Percentiles rank a stretch among this genome's conserved stretches.
These are phyloP conservation scores for Zygotorulaspora mrakii DNA, from an alignment of 1,139 yeast species.

Conservation along the genomic window DNA sequence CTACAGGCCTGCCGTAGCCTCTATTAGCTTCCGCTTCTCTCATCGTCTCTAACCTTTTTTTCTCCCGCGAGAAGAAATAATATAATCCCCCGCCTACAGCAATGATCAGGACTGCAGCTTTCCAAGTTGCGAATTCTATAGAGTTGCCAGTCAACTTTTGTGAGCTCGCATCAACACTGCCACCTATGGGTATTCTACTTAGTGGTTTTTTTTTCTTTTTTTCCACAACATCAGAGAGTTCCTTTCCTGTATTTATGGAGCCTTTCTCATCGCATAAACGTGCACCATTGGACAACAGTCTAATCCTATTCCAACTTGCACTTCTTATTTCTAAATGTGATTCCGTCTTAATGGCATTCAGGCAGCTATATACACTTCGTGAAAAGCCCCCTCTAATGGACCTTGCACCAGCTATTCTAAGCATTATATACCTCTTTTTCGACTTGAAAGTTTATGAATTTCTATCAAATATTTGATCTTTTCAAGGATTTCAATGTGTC, in stretches of 20 bases:
- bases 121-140: slow-evolving; percentile 83
- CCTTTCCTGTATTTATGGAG: not conserved
- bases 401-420: not conserved
- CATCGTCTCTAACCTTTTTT: slow-evolving; percentile 66
- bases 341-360: no score
- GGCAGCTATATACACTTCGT: not conserved
- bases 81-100: slow-evolving; percentile 68
- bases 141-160: slow-evolving; percentile 37
- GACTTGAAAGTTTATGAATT: not conserved
- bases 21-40: slow-evolving; percentile 79
- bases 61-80: slow-evolving; percentile 65
- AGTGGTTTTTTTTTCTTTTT: slow-evolving; percentile 40
- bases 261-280: not conserved
- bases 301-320: not conserved
- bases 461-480: not conserved
- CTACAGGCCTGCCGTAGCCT: slow-evolving; percentile 86
- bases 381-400: not conserved
- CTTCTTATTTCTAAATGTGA: no score
- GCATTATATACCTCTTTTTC: not conserved
- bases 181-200: slow-evolving; percentile 55
- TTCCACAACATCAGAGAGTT: slow-evolving; percentile 4
- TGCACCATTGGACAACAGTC: not conserved
- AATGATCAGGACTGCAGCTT: slow-evolving; percentile 64
- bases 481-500: not conserved
- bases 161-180: slow-evolving; percentile 41